Percentiles rank a stretch among this genome's conserved stretches.
Conservation (phyloP, 1,139 yeast genomes). For the Debaryomycetaceae sp. region DNA sequence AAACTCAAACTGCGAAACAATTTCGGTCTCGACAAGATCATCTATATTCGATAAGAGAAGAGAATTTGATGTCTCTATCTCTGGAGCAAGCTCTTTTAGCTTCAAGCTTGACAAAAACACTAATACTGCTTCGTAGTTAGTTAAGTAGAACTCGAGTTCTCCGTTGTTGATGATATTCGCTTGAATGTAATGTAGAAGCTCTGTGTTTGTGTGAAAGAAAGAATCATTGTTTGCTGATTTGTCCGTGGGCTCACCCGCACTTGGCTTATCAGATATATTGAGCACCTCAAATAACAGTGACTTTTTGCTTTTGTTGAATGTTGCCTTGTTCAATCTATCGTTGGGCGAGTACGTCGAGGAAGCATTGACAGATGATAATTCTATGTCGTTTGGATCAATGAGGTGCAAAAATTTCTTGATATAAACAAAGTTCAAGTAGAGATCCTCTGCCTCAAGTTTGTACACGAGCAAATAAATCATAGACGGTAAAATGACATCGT, state of each 20-base stretch:
- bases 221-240: slow-evolving; percentile 3
- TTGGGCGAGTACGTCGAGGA: slow-evolving; percentile 15
- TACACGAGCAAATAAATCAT: slow-evolving; percentile 36
- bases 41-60: slow-evolving; percentile 19
- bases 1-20: slow-evolving; percentile 26
- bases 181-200: slow-evolving; percentile 26
- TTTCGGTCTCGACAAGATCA: slow-evolving; percentile 31
- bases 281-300: slow-evolving; percentile 29
- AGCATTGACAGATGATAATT: slow-evolving; percentile 12
- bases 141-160: slow-evolving; percentile 37
- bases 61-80: slow-evolving; percentile 11
- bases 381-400: slow-evolving; percentile 30
- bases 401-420: slow-evolving; percentile 35
- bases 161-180: slow-evolving; percentile 34
- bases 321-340: slow-evolving; percentile 4
- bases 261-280: slow-evolving; percentile 20
- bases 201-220: slow-evolving; percentile 30
- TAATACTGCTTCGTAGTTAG: slow-evolving; percentile 44
- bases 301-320: slow-evolving; percentile 6
- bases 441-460: slow-evolving; percentile 20
- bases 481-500: slow-evolving; percentile 39
- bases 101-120: slow-evolving; percentile 38
- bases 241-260: slow-evolving; percentile 4
- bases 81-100: slow-evolving; percentile 24
- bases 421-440: slow-evolving; percentile 36